A percentile compares a stretch with the other conserved stretches of the same genome.
Conservation (phyloP, 2,329 filamentous ascomycete genomes). For the Hirsutella thompsonii region DNA sequence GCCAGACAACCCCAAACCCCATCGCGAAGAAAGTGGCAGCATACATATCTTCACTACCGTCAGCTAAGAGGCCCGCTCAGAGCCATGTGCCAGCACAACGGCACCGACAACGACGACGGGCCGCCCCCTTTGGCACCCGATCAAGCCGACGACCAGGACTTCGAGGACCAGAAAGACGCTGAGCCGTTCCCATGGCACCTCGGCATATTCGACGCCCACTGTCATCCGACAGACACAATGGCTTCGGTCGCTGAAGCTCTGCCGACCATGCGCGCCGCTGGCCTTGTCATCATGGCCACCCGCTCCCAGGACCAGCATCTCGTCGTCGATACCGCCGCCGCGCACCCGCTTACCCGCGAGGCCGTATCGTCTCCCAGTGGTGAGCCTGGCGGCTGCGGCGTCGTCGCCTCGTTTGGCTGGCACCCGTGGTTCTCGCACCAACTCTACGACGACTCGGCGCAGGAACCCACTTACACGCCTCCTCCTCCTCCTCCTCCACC, state of each 20-base stretch:
- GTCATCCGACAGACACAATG: conserved; percentile 74
- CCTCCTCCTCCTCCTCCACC: too few relatives aligned
- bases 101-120: background rate
- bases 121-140: background rate
- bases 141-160: background rate
- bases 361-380: background rate
- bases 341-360: conserved; percentile 31
- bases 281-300: conserved; percentile 66
- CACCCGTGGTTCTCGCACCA: conserved; percentile 80
- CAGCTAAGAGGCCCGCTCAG: too few relatives aligned
- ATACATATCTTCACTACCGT: too few relatives aligned
- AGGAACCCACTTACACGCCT: conserved; percentile 22
- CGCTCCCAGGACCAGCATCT: conserved; percentile 63
- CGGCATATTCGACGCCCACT: conserved; percentile 67
- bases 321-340: conserved; percentile 47
- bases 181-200: conserved; percentile 53
- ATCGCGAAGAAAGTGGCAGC: too few relatives aligned
- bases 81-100: too few relatives aligned
- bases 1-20: too few relatives aligned
- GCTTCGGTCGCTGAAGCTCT: conserved; percentile 41
- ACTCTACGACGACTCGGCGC: conserved; percentile 47
- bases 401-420: conserved; percentile 70
- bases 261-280: conserved; percentile 49
- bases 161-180: background rate
- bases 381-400: conserved; percentile 4